phyloP scores from a whole-genome alignment of 176 grass and related monocot species.

The Secale cereale region DNA sequence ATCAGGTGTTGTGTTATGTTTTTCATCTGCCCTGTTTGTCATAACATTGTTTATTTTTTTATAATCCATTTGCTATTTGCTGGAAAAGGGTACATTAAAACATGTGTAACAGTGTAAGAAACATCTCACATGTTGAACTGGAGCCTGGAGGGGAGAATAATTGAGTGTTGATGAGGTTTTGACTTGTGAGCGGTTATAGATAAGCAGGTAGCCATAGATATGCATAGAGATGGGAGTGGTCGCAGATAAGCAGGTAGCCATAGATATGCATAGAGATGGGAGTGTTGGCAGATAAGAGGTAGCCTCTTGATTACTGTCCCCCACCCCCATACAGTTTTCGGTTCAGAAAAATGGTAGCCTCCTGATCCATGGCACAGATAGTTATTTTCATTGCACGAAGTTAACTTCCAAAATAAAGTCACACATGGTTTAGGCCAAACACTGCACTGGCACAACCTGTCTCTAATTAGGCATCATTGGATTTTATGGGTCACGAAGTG shows the following conservation, averaged over 20 bases:
- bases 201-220: not conserved
- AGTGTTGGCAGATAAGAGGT: too few species aligned
- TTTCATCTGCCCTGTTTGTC: not conserved
- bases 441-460: not conserved
- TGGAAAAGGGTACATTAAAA: not conserved
- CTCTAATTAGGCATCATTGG: not conserved
- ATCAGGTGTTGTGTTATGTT: not conserved
- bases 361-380: not conserved
- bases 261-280: too few species aligned
- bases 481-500: not conserved
- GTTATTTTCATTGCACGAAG: not conserved
- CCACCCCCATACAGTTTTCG: not conserved
- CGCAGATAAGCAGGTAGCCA: too few species aligned
- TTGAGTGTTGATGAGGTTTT: not conserved
- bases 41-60: not conserved
- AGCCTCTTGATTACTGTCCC: not conserved
- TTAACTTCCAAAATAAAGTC: not conserved
- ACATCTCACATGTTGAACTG: constrained; percentile 2
- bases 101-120: not conserved
- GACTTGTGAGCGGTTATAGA: not conserved
- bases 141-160: not conserved
- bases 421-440: not conserved
- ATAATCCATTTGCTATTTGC: constrained; percentile 8
- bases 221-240: too few species aligned
- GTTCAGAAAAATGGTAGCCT: not conserved